Percentiles rank a stretch among this genome's conserved stretches.
phyloP scores from a whole-genome alignment of 805 yeast genomes.

The Diddensiella transvaalensis region DNA sequence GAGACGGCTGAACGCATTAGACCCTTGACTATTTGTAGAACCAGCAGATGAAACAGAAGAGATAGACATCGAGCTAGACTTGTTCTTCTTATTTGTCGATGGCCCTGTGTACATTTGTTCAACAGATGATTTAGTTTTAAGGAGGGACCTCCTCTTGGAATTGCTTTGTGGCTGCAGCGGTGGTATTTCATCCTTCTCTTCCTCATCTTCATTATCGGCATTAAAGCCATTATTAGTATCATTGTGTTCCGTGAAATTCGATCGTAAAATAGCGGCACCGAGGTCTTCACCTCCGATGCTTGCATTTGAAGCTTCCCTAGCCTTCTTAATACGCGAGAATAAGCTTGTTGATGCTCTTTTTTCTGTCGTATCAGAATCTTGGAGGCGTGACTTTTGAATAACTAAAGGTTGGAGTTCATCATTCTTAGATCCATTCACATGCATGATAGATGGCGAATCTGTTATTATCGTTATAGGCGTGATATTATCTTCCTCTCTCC shows the following conservation, averaged over 20 bases:
- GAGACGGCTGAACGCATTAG: slow-evolving; percentile 18
- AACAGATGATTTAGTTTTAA: slow-evolving; percentile 23
- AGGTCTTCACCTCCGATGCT: slow-evolving; percentile 19
- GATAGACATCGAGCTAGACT: slow-evolving; percentile 4
- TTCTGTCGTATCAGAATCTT: neutral
- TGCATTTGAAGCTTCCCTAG: slow-evolving; percentile 10
- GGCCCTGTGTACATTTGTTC: slow-evolving; percentile 15
- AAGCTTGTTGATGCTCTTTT: neutral
- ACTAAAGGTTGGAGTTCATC: neutral
- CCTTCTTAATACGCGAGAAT: slow-evolving; percentile 3
- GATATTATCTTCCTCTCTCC: neutral
- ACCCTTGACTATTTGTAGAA: neutral
- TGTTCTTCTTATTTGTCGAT: slow-evolving; percentile 8
- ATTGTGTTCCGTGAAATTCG: no score
- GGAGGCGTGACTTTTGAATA: neutral
- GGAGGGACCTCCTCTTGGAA: slow-evolving; percentile 20
- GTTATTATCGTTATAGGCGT: neutral
- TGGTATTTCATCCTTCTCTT: slow-evolving; percentile 4
- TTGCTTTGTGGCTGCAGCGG: slow-evolving; percentile 2
- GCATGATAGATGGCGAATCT: neutral
- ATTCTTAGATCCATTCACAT: neutral
- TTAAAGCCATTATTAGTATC: neutral
- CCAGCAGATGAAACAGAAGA: slow-evolving; percentile 9
- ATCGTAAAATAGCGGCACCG: slow-evolving; percentile 14
- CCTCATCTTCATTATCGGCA: slow-evolving; percentile 2